Percentiles rank a stretch among this genome's conserved stretches.
These are phyloP conservation scores for Aspergillus felis DNA, from an alignment of 2,329 filamentous ascomycete genomes.

Conservation along the genomic window DNA sequence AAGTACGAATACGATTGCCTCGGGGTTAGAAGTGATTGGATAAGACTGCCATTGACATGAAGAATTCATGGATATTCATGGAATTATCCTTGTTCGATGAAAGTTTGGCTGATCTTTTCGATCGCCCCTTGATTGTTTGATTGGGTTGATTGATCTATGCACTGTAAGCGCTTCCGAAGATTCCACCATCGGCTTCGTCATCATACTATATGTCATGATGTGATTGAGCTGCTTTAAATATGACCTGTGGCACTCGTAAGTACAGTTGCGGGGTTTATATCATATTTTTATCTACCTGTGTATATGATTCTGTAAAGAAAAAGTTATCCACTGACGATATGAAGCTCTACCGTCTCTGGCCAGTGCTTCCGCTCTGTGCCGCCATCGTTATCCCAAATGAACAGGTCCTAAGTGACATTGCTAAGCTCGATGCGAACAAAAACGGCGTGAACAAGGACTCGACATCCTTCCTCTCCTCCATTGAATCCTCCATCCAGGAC, in stretches of 20 bases:
- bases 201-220: background rate
- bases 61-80: background rate
- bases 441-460: background rate
- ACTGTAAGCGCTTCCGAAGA: background rate
- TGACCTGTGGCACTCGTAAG: background rate
- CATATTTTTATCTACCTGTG: background rate
- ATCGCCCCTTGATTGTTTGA: background rate
- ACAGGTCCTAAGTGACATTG: slow-evolving; percentile 22
- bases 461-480: background rate
- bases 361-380: slow-evolving; percentile 44
- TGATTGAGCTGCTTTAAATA: background rate
- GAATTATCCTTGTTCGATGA: background rate
- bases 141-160: background rate
- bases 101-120: background rate
- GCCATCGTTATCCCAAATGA: slow-evolving; percentile 51
- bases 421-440: background rate
- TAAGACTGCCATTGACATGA: background rate
- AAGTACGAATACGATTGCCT: background rate
- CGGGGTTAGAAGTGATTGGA: background rate
- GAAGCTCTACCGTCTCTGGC: slow-evolving; percentile 18
- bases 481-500: background rate
- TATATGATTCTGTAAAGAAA: background rate
- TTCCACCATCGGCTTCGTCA: background rate
- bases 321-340: slow-evolving; percentile 1
- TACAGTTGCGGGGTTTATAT: background rate